Percentiles rank a stretch among this genome's conserved stretches.
Evolutionary conservation across 106 monocot species (phyloP).

Genomic region (Dioscorea dumetorum): DNA sequence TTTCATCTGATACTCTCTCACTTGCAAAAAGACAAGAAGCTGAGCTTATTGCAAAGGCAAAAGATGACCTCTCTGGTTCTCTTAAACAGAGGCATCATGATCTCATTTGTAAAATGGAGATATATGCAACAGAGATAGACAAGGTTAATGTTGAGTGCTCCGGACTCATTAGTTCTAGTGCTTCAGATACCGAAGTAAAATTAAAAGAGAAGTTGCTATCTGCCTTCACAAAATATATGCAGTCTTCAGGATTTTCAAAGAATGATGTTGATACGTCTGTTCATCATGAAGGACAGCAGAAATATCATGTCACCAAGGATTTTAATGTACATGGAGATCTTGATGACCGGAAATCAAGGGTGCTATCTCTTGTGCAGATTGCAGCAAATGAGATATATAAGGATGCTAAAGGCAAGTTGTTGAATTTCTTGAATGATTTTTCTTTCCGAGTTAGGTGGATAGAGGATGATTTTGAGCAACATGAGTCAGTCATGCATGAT

Average conservation of each 20-base stretch:
- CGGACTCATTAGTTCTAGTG: slow-evolving; percentile 60
- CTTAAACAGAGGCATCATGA: slow-evolving; percentile 61
- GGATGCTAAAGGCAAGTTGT: slow-evolving; percentile 44
- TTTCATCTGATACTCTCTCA: slow-evolving; percentile 68
- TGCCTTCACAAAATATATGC: slow-evolving; percentile 61
- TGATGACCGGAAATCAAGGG: slow-evolving; percentile 40
- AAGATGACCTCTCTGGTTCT: slow-evolving; percentile 46
- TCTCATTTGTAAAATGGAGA: slow-evolving; percentile 55
- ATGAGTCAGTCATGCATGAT: slow-evolving; percentile 22
- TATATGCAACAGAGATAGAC: slow-evolving; percentile 41
- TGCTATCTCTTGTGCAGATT: slow-evolving; percentile 26
- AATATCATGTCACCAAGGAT: slow-evolving; percentile 24
- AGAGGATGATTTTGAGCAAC: slow-evolving; percentile 20
- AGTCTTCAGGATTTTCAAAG: slow-evolving; percentile 36
- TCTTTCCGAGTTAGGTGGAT: slow-evolving; percentile 22
- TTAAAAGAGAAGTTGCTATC: slow-evolving; percentile 64
- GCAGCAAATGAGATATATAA: slow-evolving; percentile 49
- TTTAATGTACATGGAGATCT: slow-evolving; percentile 18
- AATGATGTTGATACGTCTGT: slow-evolving; percentile 28
- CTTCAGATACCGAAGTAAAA: slow-evolving; percentile 51
- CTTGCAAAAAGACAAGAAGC: slow-evolving; percentile 61
- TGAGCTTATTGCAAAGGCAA: slow-evolving; percentile 64
- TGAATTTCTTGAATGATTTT: slow-evolving; percentile 27
- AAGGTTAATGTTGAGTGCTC: slow-evolving; percentile 56
- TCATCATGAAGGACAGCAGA: slow-evolving; percentile 11